Conservation (phyloP, 1,284 basidiomycete species). For the Tilletia caries region DNA sequence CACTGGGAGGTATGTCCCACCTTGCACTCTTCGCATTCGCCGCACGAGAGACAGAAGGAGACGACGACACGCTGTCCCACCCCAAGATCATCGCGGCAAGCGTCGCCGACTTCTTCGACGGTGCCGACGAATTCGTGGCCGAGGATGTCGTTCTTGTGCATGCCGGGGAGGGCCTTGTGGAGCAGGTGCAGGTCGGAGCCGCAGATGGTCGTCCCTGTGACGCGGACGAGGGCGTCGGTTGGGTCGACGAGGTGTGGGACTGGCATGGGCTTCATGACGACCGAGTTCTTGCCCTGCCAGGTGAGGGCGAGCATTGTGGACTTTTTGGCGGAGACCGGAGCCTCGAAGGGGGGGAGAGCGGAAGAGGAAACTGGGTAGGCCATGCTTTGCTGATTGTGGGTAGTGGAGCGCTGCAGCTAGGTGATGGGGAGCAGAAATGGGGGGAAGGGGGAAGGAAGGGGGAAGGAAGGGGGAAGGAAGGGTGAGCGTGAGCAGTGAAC, state of each 20-base stretch:
- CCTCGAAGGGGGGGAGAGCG: too few relatives aligned
- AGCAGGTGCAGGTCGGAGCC: constrained; percentile 23
- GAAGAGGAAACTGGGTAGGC: too few relatives aligned
- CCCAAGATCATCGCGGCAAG: constrained; percentile 58
- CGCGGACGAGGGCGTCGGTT: neutral
- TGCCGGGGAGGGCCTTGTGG: constrained; percentile 60
- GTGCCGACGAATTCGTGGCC: constrained; percentile 62
- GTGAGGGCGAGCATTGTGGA: neutral
- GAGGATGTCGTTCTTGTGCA: constrained; percentile 71
- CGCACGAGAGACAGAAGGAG: constrained; percentile 75
- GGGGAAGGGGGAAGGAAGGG: neutral
- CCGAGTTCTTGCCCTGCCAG: neutral
- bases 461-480: neutral
- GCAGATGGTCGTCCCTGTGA: neutral
- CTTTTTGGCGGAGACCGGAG: too few relatives aligned
- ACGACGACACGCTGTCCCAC: constrained; percentile 68
- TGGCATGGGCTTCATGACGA: neutral
- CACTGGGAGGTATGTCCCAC: constrained; percentile 71
- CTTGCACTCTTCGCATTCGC: constrained; percentile 70
- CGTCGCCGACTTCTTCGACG: constrained; percentile 17
- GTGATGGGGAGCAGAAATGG: neutral
- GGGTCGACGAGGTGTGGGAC: neutral
- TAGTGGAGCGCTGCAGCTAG: too few relatives aligned
- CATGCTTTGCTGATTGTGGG: too few relatives aligned
- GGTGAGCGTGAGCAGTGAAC: too few relatives aligned